These are phyloP conservation scores for Globisporangium cylindrosporum DNA, from an alignment of 352 stramenopile genomes.

Conservation along the genomic window DNA sequence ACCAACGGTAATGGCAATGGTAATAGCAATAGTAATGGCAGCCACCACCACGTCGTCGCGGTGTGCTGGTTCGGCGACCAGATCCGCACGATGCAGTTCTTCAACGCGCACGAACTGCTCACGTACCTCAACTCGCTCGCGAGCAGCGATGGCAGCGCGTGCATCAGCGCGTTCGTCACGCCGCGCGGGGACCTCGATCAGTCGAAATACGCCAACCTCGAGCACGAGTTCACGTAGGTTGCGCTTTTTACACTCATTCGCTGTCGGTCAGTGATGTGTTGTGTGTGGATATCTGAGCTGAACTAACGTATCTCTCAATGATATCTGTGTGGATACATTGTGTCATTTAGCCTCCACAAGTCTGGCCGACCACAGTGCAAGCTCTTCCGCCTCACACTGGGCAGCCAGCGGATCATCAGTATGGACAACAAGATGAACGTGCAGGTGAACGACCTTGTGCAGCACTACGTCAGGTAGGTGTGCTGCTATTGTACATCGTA, in stretches of 20 bases:
- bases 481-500: no score
- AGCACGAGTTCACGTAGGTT: slow-evolving; percentile 74
- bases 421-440: slow-evolving; percentile 69
- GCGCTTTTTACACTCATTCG: neutral
- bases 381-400: slow-evolving; percentile 60
- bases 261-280: neutral
- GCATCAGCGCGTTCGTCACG: slow-evolving; percentile 54
- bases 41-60: slow-evolving; percentile 14
- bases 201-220: slow-evolving; percentile 63
- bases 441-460: slow-evolving; percentile 38
- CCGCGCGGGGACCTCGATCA: slow-evolving; percentile 67
- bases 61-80: slow-evolving; percentile 73
- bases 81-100: slow-evolving; percentile 41
- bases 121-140: slow-evolving; percentile 42
- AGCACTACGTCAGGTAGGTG: slow-evolving; percentile 36
- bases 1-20: slow-evolving; percentile 1
- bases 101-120: slow-evolving; percentile 44
- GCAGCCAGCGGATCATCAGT: slow-evolving; percentile 58
- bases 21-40: neutral
- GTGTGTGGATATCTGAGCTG: neutral
- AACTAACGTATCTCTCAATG: neutral
- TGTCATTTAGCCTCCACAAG: slow-evolving; percentile 46
- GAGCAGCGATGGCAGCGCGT: slow-evolving; percentile 32
- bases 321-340: neutral
- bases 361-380: slow-evolving; percentile 54